phyloP scores from a whole-genome alignment of 2,329 filamentous ascomycete species.

The Cyclaneusma minus region DNA sequence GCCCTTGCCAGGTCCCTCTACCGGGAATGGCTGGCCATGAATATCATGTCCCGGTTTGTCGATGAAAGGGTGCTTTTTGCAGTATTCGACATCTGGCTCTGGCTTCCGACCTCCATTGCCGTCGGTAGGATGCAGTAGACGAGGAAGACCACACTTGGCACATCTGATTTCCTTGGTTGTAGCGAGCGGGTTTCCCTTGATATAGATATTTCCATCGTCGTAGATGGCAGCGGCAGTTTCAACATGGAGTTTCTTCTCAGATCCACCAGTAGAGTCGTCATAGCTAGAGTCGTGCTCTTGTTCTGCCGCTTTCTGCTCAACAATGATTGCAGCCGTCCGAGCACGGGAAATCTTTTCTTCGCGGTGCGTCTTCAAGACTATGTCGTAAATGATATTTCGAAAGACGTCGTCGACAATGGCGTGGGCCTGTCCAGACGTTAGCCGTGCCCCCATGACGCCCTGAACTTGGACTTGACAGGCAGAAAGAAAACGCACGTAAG shows the following conservation, averaged over 20 bases:
- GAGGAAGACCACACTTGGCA: constrained; percentile 58
- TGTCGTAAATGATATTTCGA: constrained; percentile 62
- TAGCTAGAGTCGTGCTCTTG: constrained; percentile 8
- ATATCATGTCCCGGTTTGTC: constrained; percentile 65
- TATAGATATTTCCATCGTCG: constrained; percentile 50
- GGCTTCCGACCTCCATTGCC: constrained; percentile 51
- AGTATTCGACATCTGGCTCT: constrained; percentile 56
- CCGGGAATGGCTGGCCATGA: constrained; percentile 69
- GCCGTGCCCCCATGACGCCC: neutral
- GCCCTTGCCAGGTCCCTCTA: constrained; percentile 51
- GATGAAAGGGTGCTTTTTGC: constrained; percentile 65
- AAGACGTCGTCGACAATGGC: constrained; percentile 59
- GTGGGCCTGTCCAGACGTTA: constrained; percentile 31
- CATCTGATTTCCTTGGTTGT: constrained; percentile 59
- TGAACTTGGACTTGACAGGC: constrained; percentile 2
- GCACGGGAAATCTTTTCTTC: constrained; percentile 64
- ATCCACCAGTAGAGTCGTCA: constrained; percentile 8
- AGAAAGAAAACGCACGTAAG: constrained; percentile 32
- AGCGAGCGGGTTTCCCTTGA: constrained; percentile 59
- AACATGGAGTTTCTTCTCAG: constrained; percentile 20
- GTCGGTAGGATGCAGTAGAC: constrained; percentile 57
- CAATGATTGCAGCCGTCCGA: constrained; percentile 44
- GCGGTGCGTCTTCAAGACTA: constrained; percentile 59
- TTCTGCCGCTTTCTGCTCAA: constrained; percentile 33
- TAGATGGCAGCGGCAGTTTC: constrained; percentile 56